Evolutionary conservation across 192 early-diverging fungal genomes (phyloP), one percentile per base, ranked within the genome.

Genomic region (Rhizophagus clarus): DNA sequence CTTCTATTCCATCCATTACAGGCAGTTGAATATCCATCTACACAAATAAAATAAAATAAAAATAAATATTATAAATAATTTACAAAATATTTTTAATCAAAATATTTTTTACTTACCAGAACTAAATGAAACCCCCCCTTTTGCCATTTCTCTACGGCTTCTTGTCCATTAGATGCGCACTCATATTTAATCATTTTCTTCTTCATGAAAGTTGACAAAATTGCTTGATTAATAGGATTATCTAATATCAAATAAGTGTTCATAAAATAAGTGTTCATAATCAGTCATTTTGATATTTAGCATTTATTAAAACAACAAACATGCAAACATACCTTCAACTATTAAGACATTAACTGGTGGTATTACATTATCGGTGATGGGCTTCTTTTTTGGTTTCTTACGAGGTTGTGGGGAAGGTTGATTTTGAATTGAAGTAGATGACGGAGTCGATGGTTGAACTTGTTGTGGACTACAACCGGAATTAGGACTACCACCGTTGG

Each of bases 131-230:
- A 93, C 71, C 89, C 83, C 69, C 93, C 86, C 24, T 81, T 60
- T 74, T 88, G 84, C 94, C 94, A 97, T 83, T 93, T 95, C 10
- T 88, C 82, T 32, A 97, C 90, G 0, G 96, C 96, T 76, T 96
- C 93, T 79, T 89, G 86, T 37, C 96, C 96, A 80, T 95, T 93
- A 14, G 87, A 88, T 9, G 94, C 96, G 8, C 93, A 88, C n/a
- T 91, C 91, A 76, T 88, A 94, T 42, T 86, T 89, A 42, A 96
- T 92, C 40, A 91, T 88, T 67, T 90, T 89, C 70, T 91, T 91
- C 49, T 85, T 87, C 88, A 96, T 87, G 81, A 92, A 96, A 75
- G 88, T 88, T 74, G 86, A 87, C 79, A 96, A 83, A 81, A 95
- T 91, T 14, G 83, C 86, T 63, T 92, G 91, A 81, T 94, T 94